phyloP scores from a whole-genome alignment of 2,329 filamentous ascomycete species.

The Penicillium sp. region DNA sequence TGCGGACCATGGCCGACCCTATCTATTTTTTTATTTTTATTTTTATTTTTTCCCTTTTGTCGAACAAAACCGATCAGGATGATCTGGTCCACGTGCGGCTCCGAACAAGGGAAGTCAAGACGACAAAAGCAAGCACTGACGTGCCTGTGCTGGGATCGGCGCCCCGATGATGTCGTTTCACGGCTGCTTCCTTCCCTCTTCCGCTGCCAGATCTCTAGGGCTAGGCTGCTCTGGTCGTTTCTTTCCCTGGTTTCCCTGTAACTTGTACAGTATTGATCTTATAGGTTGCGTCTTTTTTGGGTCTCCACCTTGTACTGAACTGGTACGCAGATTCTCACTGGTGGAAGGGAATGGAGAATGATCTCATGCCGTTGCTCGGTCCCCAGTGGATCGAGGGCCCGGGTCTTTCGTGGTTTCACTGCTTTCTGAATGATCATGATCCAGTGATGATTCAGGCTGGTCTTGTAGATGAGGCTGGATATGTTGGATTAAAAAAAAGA shows the following conservation, averaged over 20 bases:
- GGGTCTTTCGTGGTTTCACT: slow-evolving; percentile 7
- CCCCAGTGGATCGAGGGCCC: slow-evolving; percentile 9
- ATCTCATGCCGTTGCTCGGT: slow-evolving; percentile 9
- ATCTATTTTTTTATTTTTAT: not conserved
- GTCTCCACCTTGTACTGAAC: not conserved
- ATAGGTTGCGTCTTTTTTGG: not conserved
- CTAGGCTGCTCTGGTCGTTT: not conserved
- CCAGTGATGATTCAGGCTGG: not conserved
- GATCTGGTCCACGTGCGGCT: slow-evolving; percentile 11
- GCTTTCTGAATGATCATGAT: not conserved
- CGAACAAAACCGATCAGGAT: not conserved
- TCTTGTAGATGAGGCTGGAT: not conserved
- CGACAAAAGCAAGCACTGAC: slow-evolving; percentile 7
- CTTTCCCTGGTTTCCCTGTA: not conserved
- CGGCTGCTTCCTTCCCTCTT: slow-evolving; percentile 4
- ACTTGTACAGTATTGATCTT: not conserved
- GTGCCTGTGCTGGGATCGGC: slow-evolving; percentile 17
- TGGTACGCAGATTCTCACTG: not conserved
- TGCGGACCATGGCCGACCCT: not conserved
- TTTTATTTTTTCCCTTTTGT: not conserved
- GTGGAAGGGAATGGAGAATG: not conserved
- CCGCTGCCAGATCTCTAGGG: slow-evolving; percentile 12
- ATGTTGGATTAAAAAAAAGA: not conserved
- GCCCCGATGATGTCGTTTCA: slow-evolving; percentile 20
- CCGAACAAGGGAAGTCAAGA: not conserved